Base-by-base conservation (phyloP, 2,329 filamentous ascomycete species). In the Coniosporium tulheliwenetii region DNA sequence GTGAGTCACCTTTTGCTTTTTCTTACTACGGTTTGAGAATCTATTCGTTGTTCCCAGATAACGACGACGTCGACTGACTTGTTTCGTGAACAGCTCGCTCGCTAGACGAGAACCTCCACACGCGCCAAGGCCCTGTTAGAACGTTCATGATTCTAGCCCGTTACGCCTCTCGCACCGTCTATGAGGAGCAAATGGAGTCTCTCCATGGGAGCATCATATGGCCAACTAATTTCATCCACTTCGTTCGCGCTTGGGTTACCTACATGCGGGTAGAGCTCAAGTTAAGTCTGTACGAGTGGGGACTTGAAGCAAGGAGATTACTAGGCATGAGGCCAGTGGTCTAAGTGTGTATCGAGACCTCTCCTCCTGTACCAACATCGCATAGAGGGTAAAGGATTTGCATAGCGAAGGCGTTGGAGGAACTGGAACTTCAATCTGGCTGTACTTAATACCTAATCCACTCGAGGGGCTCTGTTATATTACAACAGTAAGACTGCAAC, bases 41-140 rank as follows among this genome's bases (percentile, higher is more conserved):
- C 3, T n/a, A n/a, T 8, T 30, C 10, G 8, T 3, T n/a, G n/a
- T 30, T 36, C 12, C 26, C 40, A 44, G 37, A 46, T 19, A 16
- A 29, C 26, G 39, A 39, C n/a, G 9, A 30, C 14, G 31, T 16
- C 37, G 7, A 36, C 44, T 33, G 32, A 33, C 32, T 10, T 3
- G 3, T 33, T 33, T 8, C 10, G 19, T 26, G 14, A 15, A 16
- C 12, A 74, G 70, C 91, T 12, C 78, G 91, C 47, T 91, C 81
- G 51, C 72, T 98, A 13, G 91, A 98, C 57, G 91, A 98, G 66
- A 87, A 81, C 54, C 67, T 93, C 32, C 81, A 87, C 41, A 91
- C 84, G 0, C 70, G 73, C 5, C 61, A 76, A 50, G 75, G 76
- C 1, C 74, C 75, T 1, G 62, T 75, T 38, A 65, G 75, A 31